phyloP scores from a whole-genome alignment of 1,284 basidiomycete species.

The Ceratobasidium theobromae region DNA sequence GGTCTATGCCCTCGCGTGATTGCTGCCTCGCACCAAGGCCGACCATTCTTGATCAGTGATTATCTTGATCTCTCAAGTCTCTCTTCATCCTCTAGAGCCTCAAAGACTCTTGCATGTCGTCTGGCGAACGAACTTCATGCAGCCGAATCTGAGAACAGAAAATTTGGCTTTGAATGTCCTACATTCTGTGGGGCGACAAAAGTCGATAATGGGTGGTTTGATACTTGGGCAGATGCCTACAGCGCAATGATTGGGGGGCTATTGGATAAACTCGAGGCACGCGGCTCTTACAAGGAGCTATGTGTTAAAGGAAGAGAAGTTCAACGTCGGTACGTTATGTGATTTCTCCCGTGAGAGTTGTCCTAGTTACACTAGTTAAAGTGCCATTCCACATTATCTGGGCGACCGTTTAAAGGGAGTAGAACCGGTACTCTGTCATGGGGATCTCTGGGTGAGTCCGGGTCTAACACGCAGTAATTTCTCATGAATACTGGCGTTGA shows the following conservation, averaged over 20 bases:
- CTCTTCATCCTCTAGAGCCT: constrained; percentile 46
- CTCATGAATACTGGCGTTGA: constrained; percentile 28
- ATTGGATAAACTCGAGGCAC: constrained; percentile 54
- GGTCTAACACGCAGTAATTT: background rate
- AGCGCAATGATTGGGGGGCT: constrained; percentile 67
- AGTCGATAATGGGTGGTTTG: constrained; percentile 73
- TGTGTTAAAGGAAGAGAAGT: constrained; percentile 59
- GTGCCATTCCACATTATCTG: constrained; percentile 76
- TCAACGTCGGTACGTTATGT: constrained; percentile 54
- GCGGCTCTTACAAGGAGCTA: constrained; percentile 50
- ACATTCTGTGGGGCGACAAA: constrained; percentile 81
- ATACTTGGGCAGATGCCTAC: constrained; percentile 73
- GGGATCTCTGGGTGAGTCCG: constrained; percentile 76
- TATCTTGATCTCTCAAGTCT: constrained; percentile 61
- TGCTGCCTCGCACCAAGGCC: constrained; percentile 44
- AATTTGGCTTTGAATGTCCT: constrained; percentile 74
- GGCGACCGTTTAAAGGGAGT: constrained; percentile 54
- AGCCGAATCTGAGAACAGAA: constrained; percentile 49
- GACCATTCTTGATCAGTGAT: constrained; percentile 72
- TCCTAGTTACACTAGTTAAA: constrained; percentile 41
- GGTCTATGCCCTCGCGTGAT: constrained; percentile 65
- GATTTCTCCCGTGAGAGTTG: constrained; percentile 1
- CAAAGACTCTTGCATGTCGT: constrained; percentile 59
- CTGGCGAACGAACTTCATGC: constrained; percentile 64
- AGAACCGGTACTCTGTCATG: constrained; percentile 77